Evolutionary conservation across 495 filamentous ascomycete genomes (phyloP).

Genomic region (Podospora tetraspora): DNA sequence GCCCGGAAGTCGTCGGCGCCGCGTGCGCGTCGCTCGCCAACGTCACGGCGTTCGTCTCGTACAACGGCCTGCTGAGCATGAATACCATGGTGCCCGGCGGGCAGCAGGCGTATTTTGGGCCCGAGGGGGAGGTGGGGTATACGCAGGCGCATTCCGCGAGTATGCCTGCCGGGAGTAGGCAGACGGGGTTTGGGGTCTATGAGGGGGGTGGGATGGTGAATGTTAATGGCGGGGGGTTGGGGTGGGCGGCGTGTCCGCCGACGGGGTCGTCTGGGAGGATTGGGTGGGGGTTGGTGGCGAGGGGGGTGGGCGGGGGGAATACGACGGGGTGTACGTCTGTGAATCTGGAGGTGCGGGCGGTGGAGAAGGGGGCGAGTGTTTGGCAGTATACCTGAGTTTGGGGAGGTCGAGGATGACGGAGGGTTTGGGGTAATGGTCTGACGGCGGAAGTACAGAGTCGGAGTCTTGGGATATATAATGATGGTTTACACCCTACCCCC

Average conservation of each 20-base stretch:
- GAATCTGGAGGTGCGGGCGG: constrained; percentile 28
- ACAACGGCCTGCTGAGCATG: constrained; percentile 20
- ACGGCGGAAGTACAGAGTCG: background rate
- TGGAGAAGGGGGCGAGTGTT: constrained; percentile 17
- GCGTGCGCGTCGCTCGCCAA: constrained; percentile 27
- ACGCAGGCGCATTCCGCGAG: constrained; percentile 55
- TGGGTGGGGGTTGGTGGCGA: constrained; percentile 29
- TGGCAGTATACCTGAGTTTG: constrained; percentile 27
- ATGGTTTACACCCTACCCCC: background rate
- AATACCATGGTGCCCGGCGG: constrained; percentile 58
- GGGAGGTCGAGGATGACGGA: no score
- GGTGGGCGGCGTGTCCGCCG: constrained; percentile 34
- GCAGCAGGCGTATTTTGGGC: constrained; percentile 56
- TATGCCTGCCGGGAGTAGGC: constrained; percentile 49
- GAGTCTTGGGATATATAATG: background rate
- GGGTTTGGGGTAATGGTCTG: no score
- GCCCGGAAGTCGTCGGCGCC: constrained; percentile 22
- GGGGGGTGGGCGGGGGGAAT: constrained; percentile 17
- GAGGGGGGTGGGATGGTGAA: constrained; percentile 33
- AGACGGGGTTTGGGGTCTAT: constrained; percentile 38
- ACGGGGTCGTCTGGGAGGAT: constrained; percentile 21
- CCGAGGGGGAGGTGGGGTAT: constrained; percentile 53
- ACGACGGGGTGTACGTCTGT: constrained; percentile 19
- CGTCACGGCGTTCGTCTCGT: constrained; percentile 22
- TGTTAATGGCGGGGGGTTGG: constrained; percentile 31